Conservation (phyloP, 192 early-diverging fungal genomes). For the Umbelopsis vinacea region DNA sequence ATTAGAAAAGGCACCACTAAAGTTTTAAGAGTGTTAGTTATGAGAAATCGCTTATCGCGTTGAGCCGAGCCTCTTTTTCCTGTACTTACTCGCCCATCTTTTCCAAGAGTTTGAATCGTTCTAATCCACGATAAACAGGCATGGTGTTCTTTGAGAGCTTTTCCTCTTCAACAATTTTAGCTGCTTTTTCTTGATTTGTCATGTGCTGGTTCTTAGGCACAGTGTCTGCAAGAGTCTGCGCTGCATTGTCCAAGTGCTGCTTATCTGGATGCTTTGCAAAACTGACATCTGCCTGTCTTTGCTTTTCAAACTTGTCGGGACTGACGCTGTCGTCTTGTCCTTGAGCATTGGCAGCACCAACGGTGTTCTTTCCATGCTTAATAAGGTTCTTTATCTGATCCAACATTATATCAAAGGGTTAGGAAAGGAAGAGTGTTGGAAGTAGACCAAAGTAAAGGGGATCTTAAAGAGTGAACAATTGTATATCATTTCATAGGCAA, state of each 20-base stretch:
- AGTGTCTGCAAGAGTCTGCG: neutral
- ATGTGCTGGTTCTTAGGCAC: conserved; percentile 29
- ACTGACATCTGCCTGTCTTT: neutral
- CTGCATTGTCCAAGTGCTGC: neutral
- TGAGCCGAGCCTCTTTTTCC: neutral
- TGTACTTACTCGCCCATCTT: conserved; percentile 75
- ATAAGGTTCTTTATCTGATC: conserved; percentile 56
- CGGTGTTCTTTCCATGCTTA: conserved; percentile 48
- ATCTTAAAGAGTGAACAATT: neutral
- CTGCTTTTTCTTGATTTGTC: conserved; percentile 45
- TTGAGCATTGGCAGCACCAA: conserved; percentile 23
- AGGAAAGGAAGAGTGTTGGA: neutral
- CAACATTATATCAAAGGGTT: conserved; percentile 15
- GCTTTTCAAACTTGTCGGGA: conserved; percentile 33
- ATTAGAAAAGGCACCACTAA: conserved; percentile 85
- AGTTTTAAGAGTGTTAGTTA: conserved; percentile 12
- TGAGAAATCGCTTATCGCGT: neutral
- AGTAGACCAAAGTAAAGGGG: neutral
- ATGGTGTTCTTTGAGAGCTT: conserved; percentile 50
- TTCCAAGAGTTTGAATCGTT: conserved; percentile 58
- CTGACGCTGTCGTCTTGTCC: conserved; percentile 23
- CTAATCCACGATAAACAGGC: conserved; percentile 62
- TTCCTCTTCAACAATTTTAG: conserved; percentile 56
- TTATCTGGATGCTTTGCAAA: conserved; percentile 1
- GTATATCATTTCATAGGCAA: neutral